Evolutionary conservation across 441 rosid genomes (phyloP).

Genomic region (Mallotus japonicus): DNA sequence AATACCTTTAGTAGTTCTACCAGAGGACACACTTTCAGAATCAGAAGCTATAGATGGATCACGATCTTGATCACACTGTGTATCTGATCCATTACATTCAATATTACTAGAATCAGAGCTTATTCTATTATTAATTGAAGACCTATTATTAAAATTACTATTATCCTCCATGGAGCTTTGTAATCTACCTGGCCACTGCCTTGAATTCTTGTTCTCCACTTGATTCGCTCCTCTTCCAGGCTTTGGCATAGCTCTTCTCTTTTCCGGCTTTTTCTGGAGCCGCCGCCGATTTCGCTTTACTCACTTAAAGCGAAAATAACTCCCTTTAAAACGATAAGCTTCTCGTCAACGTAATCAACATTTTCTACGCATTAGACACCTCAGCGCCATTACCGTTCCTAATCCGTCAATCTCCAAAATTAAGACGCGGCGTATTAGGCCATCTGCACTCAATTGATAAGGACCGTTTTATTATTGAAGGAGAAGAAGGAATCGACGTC

Average conservation of each 20-base stretch:
- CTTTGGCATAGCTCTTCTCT: slow-evolving; percentile 43
- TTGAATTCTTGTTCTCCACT: slow-evolving; percentile 47
- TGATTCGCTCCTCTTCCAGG: slow-evolving; percentile 46
- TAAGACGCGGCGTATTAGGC: slow-evolving; percentile 42
- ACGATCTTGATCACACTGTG: too few relatives aligned
- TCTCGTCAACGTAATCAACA: slow-evolving; percentile 70
- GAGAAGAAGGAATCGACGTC: slow-evolving; percentile 33
- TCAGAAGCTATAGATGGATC: slow-evolving; percentile 52
- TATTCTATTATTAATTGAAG: too few relatives aligned
- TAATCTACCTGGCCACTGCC: slow-evolving; percentile 82
- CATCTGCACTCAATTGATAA: slow-evolving; percentile 69
- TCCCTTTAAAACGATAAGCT: slow-evolving; percentile 84
- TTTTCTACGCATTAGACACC: slow-evolving; percentile 52
- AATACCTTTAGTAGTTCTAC: slow-evolving; percentile 50
- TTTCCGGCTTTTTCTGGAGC: slow-evolving; percentile 80
- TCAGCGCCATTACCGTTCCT: slow-evolving; percentile 27
- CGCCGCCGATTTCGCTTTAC: slow-evolving; percentile 58
- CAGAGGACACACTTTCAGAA: slow-evolving; percentile 75
- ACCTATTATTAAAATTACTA: too few relatives aligned
- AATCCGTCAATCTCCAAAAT: slow-evolving; percentile 39
- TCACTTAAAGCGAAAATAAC: slow-evolving; percentile 56
- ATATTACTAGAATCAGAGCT: too few relatives aligned
- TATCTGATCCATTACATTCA: too few relatives aligned
- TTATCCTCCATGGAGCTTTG: too few relatives aligned
- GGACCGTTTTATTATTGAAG: slow-evolving; percentile 51